phyloP scores from a whole-genome alignment of 352 stramenopile genomes.

The Thalassiosira hispida region DNA sequence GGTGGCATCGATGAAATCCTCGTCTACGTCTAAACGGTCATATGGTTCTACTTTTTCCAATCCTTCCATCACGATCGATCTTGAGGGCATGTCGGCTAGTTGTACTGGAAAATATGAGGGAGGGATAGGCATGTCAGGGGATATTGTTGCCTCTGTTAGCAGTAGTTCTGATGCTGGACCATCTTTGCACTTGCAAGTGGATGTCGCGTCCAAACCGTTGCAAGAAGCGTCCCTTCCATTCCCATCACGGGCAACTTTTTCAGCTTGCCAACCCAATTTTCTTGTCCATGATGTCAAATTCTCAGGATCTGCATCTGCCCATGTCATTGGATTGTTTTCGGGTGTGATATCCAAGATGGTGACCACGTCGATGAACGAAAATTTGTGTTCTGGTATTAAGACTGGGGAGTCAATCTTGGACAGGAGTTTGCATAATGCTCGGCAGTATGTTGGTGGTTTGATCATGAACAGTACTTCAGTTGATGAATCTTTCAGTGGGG shows the following conservation, averaged over 20 bases:
- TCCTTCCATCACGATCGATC: slow-evolving; percentile 31
- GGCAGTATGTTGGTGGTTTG: slow-evolving; percentile 37
- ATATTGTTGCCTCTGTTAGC: slow-evolving; percentile 47
- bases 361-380: slow-evolving; percentile 49
- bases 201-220: slow-evolving; percentile 35
- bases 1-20: slow-evolving; percentile 39
- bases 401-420: slow-evolving; percentile 29
- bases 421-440: slow-evolving; percentile 14
- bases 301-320: slow-evolving; percentile 60
- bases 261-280: slow-evolving; percentile 53
- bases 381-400: slow-evolving; percentile 57
- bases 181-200: slow-evolving; percentile 18
- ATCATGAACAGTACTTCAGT: slow-evolving; percentile 12
- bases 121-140: slow-evolving; percentile 46
- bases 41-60: neutral
- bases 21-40: neutral
- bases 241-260: slow-evolving; percentile 42
- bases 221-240: slow-evolving; percentile 29
- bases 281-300: slow-evolving; percentile 56
- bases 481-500: neutral
- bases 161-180: neutral
- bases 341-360: slow-evolving; percentile 56
- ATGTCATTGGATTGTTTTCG: slow-evolving; percentile 68
- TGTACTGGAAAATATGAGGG: slow-evolving; percentile 68
- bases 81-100: slow-evolving; percentile 51